phyloP scores from a whole-genome alignment of 106 monocot species.

The Iris macrosiphon region DNA sequence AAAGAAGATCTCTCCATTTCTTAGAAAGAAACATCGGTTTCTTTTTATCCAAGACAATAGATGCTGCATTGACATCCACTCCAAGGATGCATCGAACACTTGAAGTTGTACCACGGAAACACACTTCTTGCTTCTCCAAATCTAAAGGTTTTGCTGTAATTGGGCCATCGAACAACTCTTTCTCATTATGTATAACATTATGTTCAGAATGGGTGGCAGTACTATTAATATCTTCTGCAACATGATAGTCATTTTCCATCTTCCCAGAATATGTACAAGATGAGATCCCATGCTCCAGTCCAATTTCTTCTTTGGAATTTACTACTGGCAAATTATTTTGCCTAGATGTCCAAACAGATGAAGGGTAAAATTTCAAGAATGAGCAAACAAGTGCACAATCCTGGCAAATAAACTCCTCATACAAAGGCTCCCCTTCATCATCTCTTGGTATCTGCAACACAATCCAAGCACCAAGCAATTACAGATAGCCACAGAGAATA shows the following conservation, averaged over 20 bases:
- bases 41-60: conserved; percentile 27
- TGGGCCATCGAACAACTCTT: conserved; percentile 15
- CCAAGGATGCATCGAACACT: conserved; percentile 52
- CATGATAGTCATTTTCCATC: conserved; percentile 13
- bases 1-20: conserved; percentile 76
- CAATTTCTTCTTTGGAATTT: conserved; percentile 18
- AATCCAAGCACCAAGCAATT: conserved; percentile 1
- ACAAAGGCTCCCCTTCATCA: conserved; percentile 86
- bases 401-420: conserved; percentile 91
- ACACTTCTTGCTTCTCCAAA: conserved; percentile 2
- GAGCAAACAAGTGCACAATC: conserved; percentile 58
- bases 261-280: conserved; percentile 7
- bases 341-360: conserved; percentile 63
- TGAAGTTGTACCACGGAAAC: not conserved
- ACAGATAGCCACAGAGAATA: not conserved
- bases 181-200: conserved; percentile 11
- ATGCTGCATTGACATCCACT: conserved; percentile 30
- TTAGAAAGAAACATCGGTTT: conserved; percentile 79
- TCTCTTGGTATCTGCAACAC: conserved; percentile 73
- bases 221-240: not conserved
- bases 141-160: conserved; percentile 5
- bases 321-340: conserved; percentile 9
- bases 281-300: conserved; percentile 14
- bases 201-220: conserved; percentile 2
- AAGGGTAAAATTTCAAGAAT: conserved; percentile 75